Evolutionary conservation across 192 early-diverging fungal genomes (phyloP), one percentile per base, ranked within the genome.

Genomic region (Rhizophagus clarus): DNA sequence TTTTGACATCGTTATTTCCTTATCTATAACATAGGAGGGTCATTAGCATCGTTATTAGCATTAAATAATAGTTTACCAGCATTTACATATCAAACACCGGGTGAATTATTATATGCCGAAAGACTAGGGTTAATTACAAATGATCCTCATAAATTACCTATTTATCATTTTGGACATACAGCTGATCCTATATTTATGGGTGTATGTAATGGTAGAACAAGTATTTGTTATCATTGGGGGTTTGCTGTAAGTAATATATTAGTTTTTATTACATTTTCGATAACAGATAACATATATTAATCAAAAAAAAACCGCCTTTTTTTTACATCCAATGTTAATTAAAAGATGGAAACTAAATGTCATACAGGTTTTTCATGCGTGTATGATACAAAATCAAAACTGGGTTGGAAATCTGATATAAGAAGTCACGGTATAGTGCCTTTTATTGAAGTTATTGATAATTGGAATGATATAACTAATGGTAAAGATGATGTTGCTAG

Each of bases 151-250:
- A 84, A 90, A 14, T 67, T 94, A 47, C 93, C 95, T 14, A 85
- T 97, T 31, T 99, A 92, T 82, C 97, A 99, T 83, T 87, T 97
- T 81, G 97, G 96, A 4, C 94, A 99, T 80, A 93, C 91, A 1
- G 93, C 92, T 0, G 97, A 99, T 83, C 97, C 97, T 4, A 91
- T 99, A 15, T 99, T 91, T 84, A 86, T 95, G 62, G 97, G 97
- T 66, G 87, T 90, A 26, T 99, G 97, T 80, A 88, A 83, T 34
- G 93, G 93, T 3, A 73, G 74, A 3, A 3, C 79, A 29, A 79
- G 72, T 47, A 31, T 79, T 9, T 82, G 81, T 49, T 84, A 83
- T 37, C 72, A 79, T 32, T 79, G 71, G 8, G 80, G 81, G 31
- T 83, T 72, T 49, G 82, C 82, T 12, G 67, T 86, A 29, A 80